Conservation (phyloP, 176 grass and related monocot genomes). For the Olyra latifolia region DNA sequence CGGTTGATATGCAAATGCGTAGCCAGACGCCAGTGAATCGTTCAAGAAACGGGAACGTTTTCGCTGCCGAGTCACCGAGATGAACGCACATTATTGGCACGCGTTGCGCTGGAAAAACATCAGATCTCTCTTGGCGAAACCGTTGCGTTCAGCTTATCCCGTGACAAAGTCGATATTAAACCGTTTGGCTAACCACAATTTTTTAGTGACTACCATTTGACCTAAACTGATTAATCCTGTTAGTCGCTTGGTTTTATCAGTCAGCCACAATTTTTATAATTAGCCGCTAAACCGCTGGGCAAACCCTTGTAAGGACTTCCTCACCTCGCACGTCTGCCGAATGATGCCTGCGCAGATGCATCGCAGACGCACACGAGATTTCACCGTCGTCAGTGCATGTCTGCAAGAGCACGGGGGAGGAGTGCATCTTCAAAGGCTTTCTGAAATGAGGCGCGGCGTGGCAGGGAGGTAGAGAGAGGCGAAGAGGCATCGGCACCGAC, state of each 20-base stretch:
- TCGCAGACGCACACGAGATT: neutral
- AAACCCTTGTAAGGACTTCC: no score
- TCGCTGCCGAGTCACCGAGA: neutral
- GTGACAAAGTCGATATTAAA: no score
- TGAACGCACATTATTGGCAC: no score
- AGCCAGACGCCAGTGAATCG: no score
- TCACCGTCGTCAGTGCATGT: neutral
- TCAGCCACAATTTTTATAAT: no score
- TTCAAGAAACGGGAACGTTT: neutral
- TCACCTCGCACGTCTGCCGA: no score
- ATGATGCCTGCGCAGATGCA: neutral
- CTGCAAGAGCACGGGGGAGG: neutral
- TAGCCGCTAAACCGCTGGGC: no score
- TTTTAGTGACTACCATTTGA: no score
- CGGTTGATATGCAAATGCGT: no score
- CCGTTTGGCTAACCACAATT: no score
- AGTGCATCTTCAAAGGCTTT: neutral
- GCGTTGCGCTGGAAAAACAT: neutral
- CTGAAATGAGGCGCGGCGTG: neutral
- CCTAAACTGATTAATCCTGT: no score
- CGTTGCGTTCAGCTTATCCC: neutral
- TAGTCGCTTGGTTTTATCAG: no score
- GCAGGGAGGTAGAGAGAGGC: neutral
- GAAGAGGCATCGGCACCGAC: constrained; percentile 31
- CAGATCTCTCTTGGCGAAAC: neutral